Conservation (phyloP, 2,329 filamentous ascomycete species). For the Fusarium chlamydosporum region DNA sequence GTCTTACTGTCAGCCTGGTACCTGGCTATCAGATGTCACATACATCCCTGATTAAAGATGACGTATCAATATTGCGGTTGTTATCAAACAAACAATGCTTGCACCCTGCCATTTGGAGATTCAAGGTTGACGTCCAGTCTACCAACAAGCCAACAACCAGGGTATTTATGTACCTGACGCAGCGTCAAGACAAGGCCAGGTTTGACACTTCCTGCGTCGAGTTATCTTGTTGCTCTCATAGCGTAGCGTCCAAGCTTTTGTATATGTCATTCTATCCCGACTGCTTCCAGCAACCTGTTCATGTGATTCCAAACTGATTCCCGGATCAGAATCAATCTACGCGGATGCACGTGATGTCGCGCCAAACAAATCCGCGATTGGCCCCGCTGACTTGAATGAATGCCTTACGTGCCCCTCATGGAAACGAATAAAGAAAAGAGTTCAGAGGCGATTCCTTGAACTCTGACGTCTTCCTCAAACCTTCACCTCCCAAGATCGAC, state of each 20-base stretch:
- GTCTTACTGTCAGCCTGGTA: background rate
- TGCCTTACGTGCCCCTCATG: constrained; percentile 18
- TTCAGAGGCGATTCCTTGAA: constrained; percentile 2
- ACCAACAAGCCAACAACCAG: background rate
- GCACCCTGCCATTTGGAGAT: background rate
- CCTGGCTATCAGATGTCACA: constrained; percentile 8
- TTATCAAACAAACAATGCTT: background rate
- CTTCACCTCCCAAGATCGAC: constrained; percentile 20
- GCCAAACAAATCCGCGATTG: constrained; percentile 9
- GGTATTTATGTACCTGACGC: background rate
- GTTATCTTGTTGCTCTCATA: background rate
- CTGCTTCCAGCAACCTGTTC: background rate
- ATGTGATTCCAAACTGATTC: background rate
- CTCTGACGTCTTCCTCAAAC: constrained; percentile 19
- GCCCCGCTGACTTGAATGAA: constrained; percentile 4
- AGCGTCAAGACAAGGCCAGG: background rate
- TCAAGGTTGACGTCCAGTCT: background rate
- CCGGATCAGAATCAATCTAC: constrained; percentile 14
- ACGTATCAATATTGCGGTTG: constrained; percentile 7
- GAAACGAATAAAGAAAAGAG: constrained; percentile 9
- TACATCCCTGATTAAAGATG: constrained; percentile 2
- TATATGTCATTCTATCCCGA: background rate
- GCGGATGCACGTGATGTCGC: constrained; percentile 41
- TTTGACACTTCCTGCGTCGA: background rate
- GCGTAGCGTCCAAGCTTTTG: background rate